A percentile compares a stretch with the other conserved stretches of the same genome.
These are phyloP conservation scores for Calonectria naviculata DNA, from an alignment of 2,329 filamentous ascomycete genomes.

Conservation along the genomic window DNA sequence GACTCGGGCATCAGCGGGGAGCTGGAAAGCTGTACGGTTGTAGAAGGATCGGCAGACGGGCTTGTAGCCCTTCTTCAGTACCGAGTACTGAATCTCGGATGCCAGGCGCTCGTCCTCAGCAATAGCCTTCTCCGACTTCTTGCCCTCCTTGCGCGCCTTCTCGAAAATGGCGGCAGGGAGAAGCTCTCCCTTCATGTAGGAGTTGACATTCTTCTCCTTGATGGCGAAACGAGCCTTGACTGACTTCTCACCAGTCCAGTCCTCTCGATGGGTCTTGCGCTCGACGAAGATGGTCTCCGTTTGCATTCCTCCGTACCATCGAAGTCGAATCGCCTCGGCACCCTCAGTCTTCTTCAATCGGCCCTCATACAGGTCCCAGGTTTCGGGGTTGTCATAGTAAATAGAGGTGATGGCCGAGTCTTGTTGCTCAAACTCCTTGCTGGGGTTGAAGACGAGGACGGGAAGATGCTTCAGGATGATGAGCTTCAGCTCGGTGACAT, in stretches of 20 bases:
- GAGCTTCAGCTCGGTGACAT: constrained; percentile 97
- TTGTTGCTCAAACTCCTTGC: constrained; percentile 91
- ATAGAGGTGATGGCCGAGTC: constrained; percentile 98
- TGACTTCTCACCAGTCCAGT: constrained; percentile 99
- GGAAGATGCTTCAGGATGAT: constrained; percentile 98
- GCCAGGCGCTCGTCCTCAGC: constrained; percentile 91
- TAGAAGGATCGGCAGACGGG: constrained; percentile 97
- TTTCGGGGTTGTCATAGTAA: constrained; percentile 96
- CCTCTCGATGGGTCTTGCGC: constrained; percentile 96
- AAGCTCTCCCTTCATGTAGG: constrained; percentile 85
- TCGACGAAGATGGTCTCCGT: constrained; percentile 96
- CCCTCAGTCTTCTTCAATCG: constrained; percentile 98
- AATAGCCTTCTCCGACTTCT: constrained; percentile 93
- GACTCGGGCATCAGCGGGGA: constrained; percentile 94
- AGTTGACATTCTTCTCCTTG: constrained; percentile 98
- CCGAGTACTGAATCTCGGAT: constrained; percentile 91
- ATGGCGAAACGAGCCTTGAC: constrained; percentile 96
- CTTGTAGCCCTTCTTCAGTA: constrained; percentile 85
- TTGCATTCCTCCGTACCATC: constrained; percentile 98
- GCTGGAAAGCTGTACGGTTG: constrained; percentile 96
- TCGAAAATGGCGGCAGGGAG: constrained; percentile 93
- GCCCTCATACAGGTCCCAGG: constrained; percentile 93
- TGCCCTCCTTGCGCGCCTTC: constrained; percentile 94
- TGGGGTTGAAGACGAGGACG: constrained; percentile 96
- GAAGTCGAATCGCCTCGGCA: constrained; percentile 92